Conservation (phyloP, 139 green algal genomes). For the Edaphochlamys debaryana region DNA sequence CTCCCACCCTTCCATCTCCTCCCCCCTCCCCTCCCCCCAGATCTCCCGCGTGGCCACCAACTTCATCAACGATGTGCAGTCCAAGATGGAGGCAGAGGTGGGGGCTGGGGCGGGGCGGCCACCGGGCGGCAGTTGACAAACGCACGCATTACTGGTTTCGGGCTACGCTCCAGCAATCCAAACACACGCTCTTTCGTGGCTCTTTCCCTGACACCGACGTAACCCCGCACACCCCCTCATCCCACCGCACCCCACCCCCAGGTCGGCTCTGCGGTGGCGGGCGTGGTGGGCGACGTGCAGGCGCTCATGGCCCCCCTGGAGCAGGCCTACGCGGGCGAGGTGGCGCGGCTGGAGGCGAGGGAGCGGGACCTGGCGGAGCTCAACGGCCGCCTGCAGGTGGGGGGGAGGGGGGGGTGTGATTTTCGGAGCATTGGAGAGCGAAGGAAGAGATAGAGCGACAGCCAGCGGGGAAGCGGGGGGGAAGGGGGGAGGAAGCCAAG, state of each 20-base stretch:
- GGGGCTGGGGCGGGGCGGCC: constrained; percentile 17
- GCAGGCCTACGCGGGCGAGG: constrained; percentile 24
- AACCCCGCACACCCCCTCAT: too few relatives aligned
- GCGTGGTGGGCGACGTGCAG: background rate
- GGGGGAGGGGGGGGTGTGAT: too few relatives aligned
- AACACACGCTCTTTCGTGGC: too few relatives aligned
- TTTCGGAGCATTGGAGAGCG: too few relatives aligned
- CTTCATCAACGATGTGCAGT: constrained; percentile 63
- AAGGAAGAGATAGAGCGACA: too few relatives aligned
- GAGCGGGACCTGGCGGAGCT: constrained; percentile 3
- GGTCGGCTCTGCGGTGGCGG: background rate
- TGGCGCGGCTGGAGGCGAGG: constrained; percentile 42
- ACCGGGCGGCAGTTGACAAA: too few relatives aligned
- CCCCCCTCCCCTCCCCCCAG: background rate
- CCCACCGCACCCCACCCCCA: background rate
- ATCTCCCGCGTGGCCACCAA: constrained; percentile 54
- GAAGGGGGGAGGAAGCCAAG: too few relatives aligned
- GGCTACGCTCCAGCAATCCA: too few relatives aligned
- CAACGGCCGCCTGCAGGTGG: background rate
- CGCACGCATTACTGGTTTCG: too few relatives aligned
- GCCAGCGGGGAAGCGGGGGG: too few relatives aligned
- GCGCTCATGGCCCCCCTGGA: constrained; percentile 39
- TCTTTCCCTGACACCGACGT: too few relatives aligned
- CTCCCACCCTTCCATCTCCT: too few relatives aligned
- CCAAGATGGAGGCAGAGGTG: constrained; percentile 63